Evolutionary conservation across 306 rosid species (phyloP), one percentile per base, ranked within the genome.

Genomic region (Nissolia schottii): DNA sequence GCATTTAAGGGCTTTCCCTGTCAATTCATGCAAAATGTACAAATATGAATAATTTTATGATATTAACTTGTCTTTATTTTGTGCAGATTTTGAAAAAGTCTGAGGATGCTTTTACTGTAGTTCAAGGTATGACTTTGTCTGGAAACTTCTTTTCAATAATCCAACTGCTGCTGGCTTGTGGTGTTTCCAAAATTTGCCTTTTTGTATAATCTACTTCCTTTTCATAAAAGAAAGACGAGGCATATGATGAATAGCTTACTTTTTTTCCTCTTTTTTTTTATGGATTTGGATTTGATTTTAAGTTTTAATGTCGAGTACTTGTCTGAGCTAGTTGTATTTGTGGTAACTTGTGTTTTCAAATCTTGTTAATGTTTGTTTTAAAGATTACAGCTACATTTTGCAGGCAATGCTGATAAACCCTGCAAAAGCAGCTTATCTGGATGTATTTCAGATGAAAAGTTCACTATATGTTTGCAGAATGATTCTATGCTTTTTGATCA

Each of bases 351-450:
- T n/a, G n/a, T n/a, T n/a, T n/a, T n/a, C n/a, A n/a, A n/a, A n/a
- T n/a, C n/a, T n/a, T n/a, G n/a, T n/a, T n/a, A n/a, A n/a, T n/a
- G 29, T 53, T 55, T n/a, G 28, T 63, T 15, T 69, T 48, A 8
- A n/a, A 29, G 38, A n/a, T n/a, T 73, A 15, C 53, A 8, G 28
- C 43, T 67, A 62, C 63, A 22, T 81, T 57, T 57, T 79, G 77
- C 93, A 88, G 98, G 82, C 32, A 81, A 53, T 76, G 80, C 45
- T 12, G 83, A 65, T 70, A 81, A 80, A 77, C 84, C 78, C 45
- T 23, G 19, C 68, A 66, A 70, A 59, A 24, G 74, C 59, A 74
- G 77, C 73, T 53, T 75, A 14, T 57, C 76, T 35, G 84, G 68
- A 66, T 77, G 82, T 0, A 68, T 68, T 76, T 83, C 77, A 32